Evolutionary conservation across 192 early-diverging fungal species (phyloP).

Genomic region (Linnemannia elongata): DNA sequence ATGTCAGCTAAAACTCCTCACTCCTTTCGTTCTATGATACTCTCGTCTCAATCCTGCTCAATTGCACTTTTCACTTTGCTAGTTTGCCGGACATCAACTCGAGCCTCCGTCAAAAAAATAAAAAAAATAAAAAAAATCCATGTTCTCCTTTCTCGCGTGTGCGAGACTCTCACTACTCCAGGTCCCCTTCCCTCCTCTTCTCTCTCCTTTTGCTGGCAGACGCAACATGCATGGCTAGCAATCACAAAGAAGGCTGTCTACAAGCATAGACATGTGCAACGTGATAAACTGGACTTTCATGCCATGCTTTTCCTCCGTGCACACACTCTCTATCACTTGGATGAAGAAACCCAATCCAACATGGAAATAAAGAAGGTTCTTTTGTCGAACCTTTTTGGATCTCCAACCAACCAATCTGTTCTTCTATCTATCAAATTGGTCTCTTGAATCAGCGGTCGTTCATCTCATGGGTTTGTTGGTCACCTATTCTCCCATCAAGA

Average conservation of each 20-base stretch:
- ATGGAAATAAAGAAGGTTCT: conserved; percentile 4
- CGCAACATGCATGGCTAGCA: not conserved
- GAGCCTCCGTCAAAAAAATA: not conserved
- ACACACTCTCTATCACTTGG: too few species aligned
- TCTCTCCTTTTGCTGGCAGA: not conserved
- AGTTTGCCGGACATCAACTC: not conserved
- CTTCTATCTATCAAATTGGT: not conserved
- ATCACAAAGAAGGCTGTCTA: not conserved
- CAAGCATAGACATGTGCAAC: too few species aligned
- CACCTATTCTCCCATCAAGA: not conserved
- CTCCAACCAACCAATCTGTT: not conserved
- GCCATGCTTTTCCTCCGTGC: too few species aligned
- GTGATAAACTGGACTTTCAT: too few species aligned
- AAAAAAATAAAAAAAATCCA: too few species aligned
- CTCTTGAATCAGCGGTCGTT: not conserved
- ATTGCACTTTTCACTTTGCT: not conserved
- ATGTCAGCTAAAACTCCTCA: too few species aligned
- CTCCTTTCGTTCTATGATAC: too few species aligned
- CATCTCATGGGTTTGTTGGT: not conserved
- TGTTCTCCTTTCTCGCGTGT: not conserved
- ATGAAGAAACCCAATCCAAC: not conserved
- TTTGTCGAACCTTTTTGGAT: not conserved
- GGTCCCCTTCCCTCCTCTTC: not conserved
- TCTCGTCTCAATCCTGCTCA: too few species aligned
- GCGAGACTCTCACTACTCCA: not conserved